Conservation (phyloP, 1,284 basidiomycete species). For the Trichosporon sp. region DNA sequence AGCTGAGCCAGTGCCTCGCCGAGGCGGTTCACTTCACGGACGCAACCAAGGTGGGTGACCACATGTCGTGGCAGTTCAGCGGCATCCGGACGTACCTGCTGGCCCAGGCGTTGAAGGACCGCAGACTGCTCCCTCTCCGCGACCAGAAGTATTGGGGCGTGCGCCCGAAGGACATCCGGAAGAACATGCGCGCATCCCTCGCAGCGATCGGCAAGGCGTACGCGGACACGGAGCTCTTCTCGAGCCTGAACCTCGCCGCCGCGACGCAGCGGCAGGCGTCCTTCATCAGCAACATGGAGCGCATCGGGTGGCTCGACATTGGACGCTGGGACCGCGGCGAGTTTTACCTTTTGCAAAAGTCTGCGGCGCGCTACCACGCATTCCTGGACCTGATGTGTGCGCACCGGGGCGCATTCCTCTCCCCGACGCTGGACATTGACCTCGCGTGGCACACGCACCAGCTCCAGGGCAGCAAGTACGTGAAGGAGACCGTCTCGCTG, state of each 20-base stretch:
- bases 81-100: neutral
- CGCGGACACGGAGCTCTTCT: slow-evolving; percentile 22
- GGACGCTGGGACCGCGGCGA: slow-evolving; percentile 25
- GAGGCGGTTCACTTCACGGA: neutral
- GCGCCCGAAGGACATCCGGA: neutral
- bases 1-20: neutral
- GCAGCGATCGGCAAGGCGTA: slow-evolving; percentile 22
- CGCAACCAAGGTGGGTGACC: neutral
- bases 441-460: slow-evolving; percentile 56
- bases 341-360: slow-evolving; percentile 37
- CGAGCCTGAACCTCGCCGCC: slow-evolving; percentile 36
- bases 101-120: neutral
- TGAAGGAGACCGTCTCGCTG: slow-evolving; percentile 28
- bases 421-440: slow-evolving; percentile 50
- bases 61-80: slow-evolving; percentile 9
- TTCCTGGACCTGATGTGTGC: slow-evolving; percentile 47
- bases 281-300: slow-evolving; percentile 43
- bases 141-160: neutral
- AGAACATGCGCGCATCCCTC: neutral
- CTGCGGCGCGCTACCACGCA: slow-evolving; percentile 48
- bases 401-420: slow-evolving; percentile 32
- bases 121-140: neutral
- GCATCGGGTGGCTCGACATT: slow-evolving; percentile 43
- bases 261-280: slow-evolving; percentile 43
- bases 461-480: slow-evolving; percentile 39